These are phyloP conservation scores for Toxoplasma gondii DNA, from an alignment of 169 alveolate species.

Conservation along the genomic window DNA sequence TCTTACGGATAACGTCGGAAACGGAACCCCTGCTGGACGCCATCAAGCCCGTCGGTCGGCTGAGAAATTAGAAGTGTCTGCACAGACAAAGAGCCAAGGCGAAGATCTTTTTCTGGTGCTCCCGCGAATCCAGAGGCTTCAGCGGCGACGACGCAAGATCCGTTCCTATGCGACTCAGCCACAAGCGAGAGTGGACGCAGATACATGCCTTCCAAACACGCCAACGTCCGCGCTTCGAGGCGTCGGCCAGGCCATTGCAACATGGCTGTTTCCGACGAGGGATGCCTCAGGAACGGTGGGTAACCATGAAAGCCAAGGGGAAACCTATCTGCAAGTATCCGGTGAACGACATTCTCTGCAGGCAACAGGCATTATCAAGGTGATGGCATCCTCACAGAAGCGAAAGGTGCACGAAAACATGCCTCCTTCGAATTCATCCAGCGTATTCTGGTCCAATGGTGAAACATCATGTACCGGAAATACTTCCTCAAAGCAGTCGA, in stretches of 20 bases:
- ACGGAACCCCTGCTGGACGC: too few relatives aligned
- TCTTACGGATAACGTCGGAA: too few relatives aligned
- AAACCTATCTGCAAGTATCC: too few relatives aligned
- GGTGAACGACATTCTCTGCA: too few relatives aligned
- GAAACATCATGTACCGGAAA: background rate
- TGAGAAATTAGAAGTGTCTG: background rate
- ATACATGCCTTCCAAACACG: background rate
- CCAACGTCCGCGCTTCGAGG: background rate
- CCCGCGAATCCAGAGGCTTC: background rate
- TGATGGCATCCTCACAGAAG: too few relatives aligned
- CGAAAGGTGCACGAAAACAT: background rate
- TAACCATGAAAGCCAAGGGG: background rate
- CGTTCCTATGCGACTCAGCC: background rate
- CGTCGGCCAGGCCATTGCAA: constrained; percentile 6
- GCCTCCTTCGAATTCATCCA: background rate
- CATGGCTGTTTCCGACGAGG: background rate
- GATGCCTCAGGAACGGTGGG: background rate
- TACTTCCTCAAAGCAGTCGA: background rate
- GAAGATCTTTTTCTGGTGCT: background rate
- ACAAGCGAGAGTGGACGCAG: background rate
- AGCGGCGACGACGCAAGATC: background rate
- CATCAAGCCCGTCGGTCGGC: background rate
- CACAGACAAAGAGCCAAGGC: background rate
- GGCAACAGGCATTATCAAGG: too few relatives aligned
- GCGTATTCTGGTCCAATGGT: background rate